These are phyloP conservation scores for Metschnikowia proteae DNA, from an alignment of 805 yeast species.

Conservation along the genomic window DNA sequence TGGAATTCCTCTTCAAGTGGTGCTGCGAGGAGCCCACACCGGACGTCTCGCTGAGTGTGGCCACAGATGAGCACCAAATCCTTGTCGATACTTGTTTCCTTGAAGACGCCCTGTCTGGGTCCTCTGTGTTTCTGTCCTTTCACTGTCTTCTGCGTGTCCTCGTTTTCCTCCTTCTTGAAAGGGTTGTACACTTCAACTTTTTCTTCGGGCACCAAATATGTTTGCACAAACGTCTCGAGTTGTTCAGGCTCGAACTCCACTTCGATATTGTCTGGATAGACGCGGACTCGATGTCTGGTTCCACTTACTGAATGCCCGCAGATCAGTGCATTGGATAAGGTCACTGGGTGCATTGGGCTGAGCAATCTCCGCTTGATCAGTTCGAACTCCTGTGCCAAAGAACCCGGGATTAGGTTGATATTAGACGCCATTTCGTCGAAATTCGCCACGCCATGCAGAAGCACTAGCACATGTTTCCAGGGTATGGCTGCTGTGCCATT, in stretches of 20 bases:
- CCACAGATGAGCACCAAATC: conserved; percentile 60
- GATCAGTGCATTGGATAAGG: conserved; percentile 44
- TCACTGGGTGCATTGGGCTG: conserved; percentile 47
- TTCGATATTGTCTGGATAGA: conserved; percentile 53
- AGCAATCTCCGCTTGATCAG: conserved; percentile 27
- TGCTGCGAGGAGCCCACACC: conserved; percentile 72
- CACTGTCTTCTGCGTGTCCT: neutral
- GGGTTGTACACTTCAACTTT: conserved; percentile 23
- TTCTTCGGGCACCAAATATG: conserved; percentile 36
- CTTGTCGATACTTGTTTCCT: conserved; percentile 6
- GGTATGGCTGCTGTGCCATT: conserved; percentile 47
- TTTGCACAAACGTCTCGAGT: conserved; percentile 36
- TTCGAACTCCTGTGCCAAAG: conserved; percentile 41
- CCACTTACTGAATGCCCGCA: neutral
- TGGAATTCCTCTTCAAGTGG: conserved; percentile 49
- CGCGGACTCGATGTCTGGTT: conserved; percentile 27
- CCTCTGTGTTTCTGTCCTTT: neutral
- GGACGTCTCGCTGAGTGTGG: conserved; percentile 54
- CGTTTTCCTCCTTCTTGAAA: conserved; percentile 7
- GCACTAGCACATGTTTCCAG: conserved; percentile 54
- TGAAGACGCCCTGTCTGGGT: conserved; percentile 3
- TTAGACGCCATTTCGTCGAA: conserved; percentile 45
- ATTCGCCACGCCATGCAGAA: conserved; percentile 40
- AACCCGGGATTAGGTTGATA: conserved; percentile 46
- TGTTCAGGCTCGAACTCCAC: conserved; percentile 34